Percentiles rank a stretch among this genome's conserved stretches.
Evolutionary conservation across 306 rosid species (phyloP).

Genomic region (Cajanus cajan): DNA sequence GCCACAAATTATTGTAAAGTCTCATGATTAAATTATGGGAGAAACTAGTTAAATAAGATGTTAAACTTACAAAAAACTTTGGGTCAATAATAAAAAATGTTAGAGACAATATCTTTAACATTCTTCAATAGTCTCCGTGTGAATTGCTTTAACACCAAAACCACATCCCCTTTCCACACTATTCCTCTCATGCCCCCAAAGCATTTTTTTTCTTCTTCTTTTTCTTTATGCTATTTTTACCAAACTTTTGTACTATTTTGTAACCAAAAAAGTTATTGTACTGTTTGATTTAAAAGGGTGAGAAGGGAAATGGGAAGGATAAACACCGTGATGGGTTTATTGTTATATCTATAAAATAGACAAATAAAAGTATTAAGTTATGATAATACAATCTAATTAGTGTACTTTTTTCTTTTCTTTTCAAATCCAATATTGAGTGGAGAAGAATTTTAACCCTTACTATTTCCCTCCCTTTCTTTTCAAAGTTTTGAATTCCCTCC

Average conservation of each 20-base stretch:
- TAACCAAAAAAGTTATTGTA: no score
- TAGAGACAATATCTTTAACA: no score
- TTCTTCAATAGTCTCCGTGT: slow-evolving; percentile 34
- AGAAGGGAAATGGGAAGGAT: neutral
- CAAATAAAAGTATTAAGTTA: neutral
- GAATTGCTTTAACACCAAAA: slow-evolving; percentile 14
- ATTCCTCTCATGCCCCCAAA: neutral
- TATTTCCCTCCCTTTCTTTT: no score
- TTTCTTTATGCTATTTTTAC: neutral
- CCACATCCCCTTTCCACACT: neutral
- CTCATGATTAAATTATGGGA: no score
- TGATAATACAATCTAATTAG: neutral
- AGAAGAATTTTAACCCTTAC: neutral
- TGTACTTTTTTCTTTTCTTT: neutral
- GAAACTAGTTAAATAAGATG: no score
- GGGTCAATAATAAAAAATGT: no score
- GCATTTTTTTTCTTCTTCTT: no score
- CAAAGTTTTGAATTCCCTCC: neutral
- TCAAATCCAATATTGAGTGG: neutral
- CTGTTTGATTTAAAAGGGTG: neutral
- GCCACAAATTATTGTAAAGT: no score
- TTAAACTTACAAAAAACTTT: no score
- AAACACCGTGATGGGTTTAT: neutral
- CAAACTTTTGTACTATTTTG: neutral
- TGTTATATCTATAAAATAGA: neutral